Conservation (phyloP, 768 basidiomycete species). For the Tylopilus sp. region DNA sequence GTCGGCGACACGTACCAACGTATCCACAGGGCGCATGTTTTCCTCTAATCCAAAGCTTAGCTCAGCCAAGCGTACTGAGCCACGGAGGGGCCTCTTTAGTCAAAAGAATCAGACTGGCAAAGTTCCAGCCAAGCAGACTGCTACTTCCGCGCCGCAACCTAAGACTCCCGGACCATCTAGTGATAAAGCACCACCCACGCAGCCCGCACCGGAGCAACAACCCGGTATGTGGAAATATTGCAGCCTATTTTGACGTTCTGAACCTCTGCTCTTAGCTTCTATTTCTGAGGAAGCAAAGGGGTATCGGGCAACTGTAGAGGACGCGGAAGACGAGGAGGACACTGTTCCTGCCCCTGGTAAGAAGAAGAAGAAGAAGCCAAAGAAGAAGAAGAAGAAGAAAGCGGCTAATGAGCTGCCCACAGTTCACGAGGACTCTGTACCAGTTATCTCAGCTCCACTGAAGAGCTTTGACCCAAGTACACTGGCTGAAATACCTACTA, state of each 20-base stretch:
- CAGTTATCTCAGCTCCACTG: constrained; percentile 16
- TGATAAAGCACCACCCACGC: constrained; percentile 7
- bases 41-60: constrained; percentile 44
- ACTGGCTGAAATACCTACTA: constrained; percentile 26
- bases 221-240: constrained; percentile 7
- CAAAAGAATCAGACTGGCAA: constrained; percentile 17
- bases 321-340: constrained; percentile 66
- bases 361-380: constrained; percentile 65
- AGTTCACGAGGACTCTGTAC: constrained; percentile 19
- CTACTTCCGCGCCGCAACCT: neutral
- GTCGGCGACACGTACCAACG: constrained; percentile 1
- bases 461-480: constrained; percentile 16
- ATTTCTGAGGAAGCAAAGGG: constrained; percentile 33
- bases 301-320: constrained; percentile 54
- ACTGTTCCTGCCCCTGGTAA: constrained; percentile 31
- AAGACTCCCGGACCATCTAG: constrained; percentile 8
- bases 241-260: neutral
- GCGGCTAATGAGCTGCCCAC: constrained; percentile 13
- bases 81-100: constrained; percentile 28
- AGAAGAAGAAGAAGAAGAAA: constrained; percentile 73
- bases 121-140: constrained; percentile 5
- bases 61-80: constrained; percentile 33
- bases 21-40: constrained; percentile 59
- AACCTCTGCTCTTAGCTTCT: constrained; percentile 8
- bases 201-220: constrained; percentile 7